Conservation (phyloP, 305 asterid genomes). For the Solanum hybrid region DNA sequence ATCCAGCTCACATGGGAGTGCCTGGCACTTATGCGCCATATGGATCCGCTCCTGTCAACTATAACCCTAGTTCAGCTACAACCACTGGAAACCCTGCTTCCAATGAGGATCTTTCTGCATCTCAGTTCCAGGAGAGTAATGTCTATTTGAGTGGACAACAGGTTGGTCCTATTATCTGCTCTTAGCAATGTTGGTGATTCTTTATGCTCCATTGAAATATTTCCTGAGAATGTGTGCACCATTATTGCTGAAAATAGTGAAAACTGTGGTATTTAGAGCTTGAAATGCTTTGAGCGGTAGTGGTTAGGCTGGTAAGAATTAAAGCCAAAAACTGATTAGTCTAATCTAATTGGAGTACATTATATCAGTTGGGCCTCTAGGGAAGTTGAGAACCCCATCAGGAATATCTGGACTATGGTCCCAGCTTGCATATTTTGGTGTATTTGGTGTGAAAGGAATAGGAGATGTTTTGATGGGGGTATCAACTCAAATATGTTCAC, state of each 20-base stretch:
- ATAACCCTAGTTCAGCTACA: constrained; percentile 50
- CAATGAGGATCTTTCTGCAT: constrained; percentile 56
- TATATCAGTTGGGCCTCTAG: not conserved
- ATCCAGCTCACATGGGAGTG: constrained; percentile 49
- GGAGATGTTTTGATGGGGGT: not conserved
- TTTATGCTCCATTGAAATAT: not conserved
- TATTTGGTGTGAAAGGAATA: not conserved
- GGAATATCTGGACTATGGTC: not conserved
- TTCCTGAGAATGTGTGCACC: not conserved
- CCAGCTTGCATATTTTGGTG: not conserved
- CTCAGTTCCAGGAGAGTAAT: constrained; percentile 64
- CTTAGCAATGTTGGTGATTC: not conserved
- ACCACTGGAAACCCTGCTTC: constrained; percentile 56
- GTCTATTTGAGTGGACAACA: constrained; percentile 61
- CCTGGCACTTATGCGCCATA: constrained; percentile 74
- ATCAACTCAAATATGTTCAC: not conserved
- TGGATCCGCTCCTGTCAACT: constrained; percentile 57
- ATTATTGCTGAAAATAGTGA: not conserved
- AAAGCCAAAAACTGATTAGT: not conserved
- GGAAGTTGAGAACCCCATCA: not conserved
- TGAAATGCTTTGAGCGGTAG: not conserved
- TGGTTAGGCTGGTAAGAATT: not conserved
- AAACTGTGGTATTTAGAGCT: not conserved
- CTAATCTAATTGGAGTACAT: not conserved
- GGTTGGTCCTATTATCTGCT: constrained; percentile 31